Base-by-base conservation (phyloP, 306 rosid genomes). In the Cucumis cinereus region DNA sequence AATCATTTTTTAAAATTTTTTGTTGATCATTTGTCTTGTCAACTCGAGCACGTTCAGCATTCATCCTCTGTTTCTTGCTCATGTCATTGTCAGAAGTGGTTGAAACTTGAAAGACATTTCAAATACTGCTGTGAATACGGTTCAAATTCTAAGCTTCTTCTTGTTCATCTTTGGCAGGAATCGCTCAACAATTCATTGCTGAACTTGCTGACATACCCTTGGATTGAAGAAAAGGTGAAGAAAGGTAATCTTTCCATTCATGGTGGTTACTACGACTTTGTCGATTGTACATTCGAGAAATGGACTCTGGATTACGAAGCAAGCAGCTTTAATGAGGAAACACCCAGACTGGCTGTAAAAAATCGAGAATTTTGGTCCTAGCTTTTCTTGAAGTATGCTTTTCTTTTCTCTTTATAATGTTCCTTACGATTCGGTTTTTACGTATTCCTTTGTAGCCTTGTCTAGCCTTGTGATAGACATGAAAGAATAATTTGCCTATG, bases 261-360 rank as follows among this genome's bases (percentile, higher is more conserved):
- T 68, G 99, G 97, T 66, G 95, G 97, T 53, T 94, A 94, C 84
- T 94, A 94, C 69, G 87, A 92, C 88, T 94, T 94, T 56, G 85
- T 86, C 54, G 86, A 94, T 50, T 92, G 99, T 85, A 83, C 99
- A 68, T 94, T 94, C 72, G 99, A 94, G 92, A 94, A 94, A 78
- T 94, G 99, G 99, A 87, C 97, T 76, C 81, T 94, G 57, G 97
- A 94, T 83, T 90, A 86, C 74, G 52, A 86, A 67, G 90, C 86
- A 80, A 83, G 84, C 76, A 80, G 81, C 77, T 77, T 70, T 41
- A 79, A 76, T 58, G 86, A 84, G 77, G 84, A 67, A 83, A 81
- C 64, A 72, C 87, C 81, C 56, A 77, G 71, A 68, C 64, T 92
- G 77, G 83, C 92, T 4, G 80, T 87, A 33, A 92, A 85, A 88